These are phyloP conservation scores for Schizonepeta tenuifolia DNA, from an alignment of 257 asterid species.

Conservation along the genomic window DNA sequence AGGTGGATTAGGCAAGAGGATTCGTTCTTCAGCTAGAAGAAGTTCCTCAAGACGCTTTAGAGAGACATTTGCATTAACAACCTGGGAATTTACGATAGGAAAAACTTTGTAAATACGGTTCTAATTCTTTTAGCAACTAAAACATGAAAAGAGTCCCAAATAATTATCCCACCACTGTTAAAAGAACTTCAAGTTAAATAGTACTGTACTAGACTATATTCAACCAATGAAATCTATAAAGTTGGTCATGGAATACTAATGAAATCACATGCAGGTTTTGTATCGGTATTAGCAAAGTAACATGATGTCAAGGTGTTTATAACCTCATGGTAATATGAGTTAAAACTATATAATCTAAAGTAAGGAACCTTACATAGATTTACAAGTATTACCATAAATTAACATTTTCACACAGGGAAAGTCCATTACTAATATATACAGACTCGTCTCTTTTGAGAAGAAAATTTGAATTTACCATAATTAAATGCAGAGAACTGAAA, in stretches of 20 bases:
- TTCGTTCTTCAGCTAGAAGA: constrained; percentile 78
- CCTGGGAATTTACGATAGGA: constrained; percentile 50
- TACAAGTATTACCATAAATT: neutral
- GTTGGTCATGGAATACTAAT: constrained; percentile 17
- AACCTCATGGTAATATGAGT: constrained; percentile 1
- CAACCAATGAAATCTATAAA: neutral
- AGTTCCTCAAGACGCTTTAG: constrained; percentile 91
- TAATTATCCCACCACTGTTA: neutral
- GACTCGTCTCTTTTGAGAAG: neutral
- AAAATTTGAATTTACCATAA: neutral
- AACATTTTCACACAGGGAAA: constrained; percentile 5
- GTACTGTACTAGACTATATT: neutral
- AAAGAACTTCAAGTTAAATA: neutral
- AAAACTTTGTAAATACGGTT: constrained; percentile 9
- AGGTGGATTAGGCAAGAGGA: constrained; percentile 84
- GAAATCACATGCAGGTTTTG: neutral
- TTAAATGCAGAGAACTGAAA: neutral
- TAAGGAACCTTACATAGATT: constrained; percentile 18
- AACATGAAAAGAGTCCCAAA: neutral
- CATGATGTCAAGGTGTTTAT: neutral
- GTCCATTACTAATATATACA: neutral
- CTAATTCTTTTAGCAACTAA: constrained; percentile 12
- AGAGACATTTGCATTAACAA: constrained; percentile 90
- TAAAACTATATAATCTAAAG: no score
- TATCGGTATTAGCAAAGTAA: constrained; percentile 17